Evolutionary conservation across 2,329 filamentous ascomycete species (phyloP), one percentile per base, ranked within the genome.

Genomic region (Xenoacremonium recifei): DNA sequence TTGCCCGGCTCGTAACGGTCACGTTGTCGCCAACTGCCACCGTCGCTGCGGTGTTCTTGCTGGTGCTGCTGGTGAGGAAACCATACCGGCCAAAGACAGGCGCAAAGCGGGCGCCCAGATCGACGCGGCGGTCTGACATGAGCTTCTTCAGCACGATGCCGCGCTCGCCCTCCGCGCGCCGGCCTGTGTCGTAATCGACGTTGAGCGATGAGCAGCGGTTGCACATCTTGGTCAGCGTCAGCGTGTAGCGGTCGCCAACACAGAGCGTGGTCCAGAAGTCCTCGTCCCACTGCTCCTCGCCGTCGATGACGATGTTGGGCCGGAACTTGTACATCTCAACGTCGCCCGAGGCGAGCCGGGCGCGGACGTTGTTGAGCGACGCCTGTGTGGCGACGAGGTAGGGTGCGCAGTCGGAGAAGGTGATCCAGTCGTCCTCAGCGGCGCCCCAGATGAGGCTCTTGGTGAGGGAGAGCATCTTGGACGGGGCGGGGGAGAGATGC

Each of bases 81-180:
- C 75, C 83, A 64, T 89, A 89, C 33, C 85, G 72, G 9, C 86
- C 86, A 70, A 90, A 90, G 7, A 87, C 72, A 11, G 86, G 85
- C 45, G 75, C 78, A 60, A 79, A 88, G 58, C 80, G 85, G 23
- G 69, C 69, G 0, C 86, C 86, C n/a, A 60, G 49, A 57, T 91
- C 86, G 6, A 90, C 84, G 42, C 85, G 74, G 16, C 87, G 73
- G 62, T 89, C 83, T 38, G 72, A 76, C 75, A 82, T 82, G 54
- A 91, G 65, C 55, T 82, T 80, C 69, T 88, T 89, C 48, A 89
- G 67, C 13, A 87, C 73, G 29, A 66, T 69, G n/a, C 80, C 83
- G 25, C 68, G 62, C 54, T 81, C 77, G 3, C 79, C 80, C 2
- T 67, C 65, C 0, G 76, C 79, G 31, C 70, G 66, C 37, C 73